These are phyloP conservation scores for Mangifera indica DNA, from an alignment of 345 rosid species.

Conservation along the genomic window DNA sequence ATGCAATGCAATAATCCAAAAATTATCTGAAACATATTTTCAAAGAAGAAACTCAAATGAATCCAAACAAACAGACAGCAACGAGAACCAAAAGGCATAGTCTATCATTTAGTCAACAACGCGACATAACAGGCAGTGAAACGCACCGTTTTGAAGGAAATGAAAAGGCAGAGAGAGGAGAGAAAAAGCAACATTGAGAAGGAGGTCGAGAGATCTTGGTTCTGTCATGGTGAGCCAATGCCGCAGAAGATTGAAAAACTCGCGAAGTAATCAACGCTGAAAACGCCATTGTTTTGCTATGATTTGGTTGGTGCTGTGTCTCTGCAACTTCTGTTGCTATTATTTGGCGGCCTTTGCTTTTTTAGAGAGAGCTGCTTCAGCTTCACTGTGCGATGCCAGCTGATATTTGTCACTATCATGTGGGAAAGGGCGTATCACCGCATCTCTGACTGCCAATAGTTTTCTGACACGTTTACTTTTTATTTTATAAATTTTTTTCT, in stretches of 20 bases:
- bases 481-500: too few relatives aligned
- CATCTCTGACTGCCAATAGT: too few relatives aligned
- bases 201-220: background rate
- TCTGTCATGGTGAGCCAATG: background rate
- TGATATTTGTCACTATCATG: background rate
- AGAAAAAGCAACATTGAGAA: constrained; percentile 2
- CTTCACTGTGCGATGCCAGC: background rate
- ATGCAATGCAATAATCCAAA: too few relatives aligned
- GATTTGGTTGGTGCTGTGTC: background rate
- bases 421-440: background rate
- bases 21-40: too few relatives aligned
- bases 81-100: background rate
- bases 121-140: background rate
- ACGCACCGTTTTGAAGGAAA: background rate
- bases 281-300: background rate
- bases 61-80: background rate
- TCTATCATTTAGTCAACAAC: background rate
- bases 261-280: background rate
- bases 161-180: constrained; percentile 2
- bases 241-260: background rate
- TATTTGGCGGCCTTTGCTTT: constrained; percentile 5
- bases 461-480: too few relatives aligned
- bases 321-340: background rate
- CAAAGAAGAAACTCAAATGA: background rate
- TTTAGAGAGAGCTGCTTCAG: too few relatives aligned